Evolutionary conservation across 2,329 filamentous ascomycete genomes (phyloP).

Genomic region (Nemania abortiva): DNA sequence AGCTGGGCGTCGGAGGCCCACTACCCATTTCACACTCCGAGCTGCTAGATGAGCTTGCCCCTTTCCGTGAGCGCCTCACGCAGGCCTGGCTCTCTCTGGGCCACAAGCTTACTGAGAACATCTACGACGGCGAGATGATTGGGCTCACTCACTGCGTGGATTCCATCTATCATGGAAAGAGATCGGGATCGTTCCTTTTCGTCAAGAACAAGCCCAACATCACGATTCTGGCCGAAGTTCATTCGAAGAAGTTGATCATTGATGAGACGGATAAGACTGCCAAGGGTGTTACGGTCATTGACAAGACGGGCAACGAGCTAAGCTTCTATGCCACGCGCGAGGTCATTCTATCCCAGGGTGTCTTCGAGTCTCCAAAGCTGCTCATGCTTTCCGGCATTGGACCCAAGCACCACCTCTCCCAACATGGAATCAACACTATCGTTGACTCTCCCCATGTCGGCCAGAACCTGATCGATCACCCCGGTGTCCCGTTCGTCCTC

Average conservation of each 20-base stretch:
- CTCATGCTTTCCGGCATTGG: constrained; percentile 75
- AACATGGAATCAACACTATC: constrained; percentile 65
- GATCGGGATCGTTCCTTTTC: constrained; percentile 64
- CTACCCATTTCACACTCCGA: constrained; percentile 67
- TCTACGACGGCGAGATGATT: constrained; percentile 67
- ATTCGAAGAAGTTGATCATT: constrained; percentile 67
- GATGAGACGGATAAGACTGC: constrained; percentile 55
- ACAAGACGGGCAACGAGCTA: constrained; percentile 55
- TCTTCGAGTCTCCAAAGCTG: constrained; percentile 73
- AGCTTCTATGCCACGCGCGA: constrained; percentile 62
- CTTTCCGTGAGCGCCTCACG: constrained; percentile 63
- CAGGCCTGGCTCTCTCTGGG: constrained; percentile 67
- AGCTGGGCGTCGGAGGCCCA: constrained; percentile 65
- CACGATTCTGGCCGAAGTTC: constrained; percentile 60
- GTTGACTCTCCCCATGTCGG: constrained; percentile 72
- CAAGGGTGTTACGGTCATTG: constrained; percentile 62
- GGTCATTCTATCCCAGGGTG: constrained; percentile 63
- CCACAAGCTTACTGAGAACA: constrained; percentile 63
- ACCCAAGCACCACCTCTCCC: constrained; percentile 63
- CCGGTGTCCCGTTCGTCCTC: constrained; percentile 64
- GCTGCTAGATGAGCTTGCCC: constrained; percentile 63
- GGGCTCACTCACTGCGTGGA: constrained; percentile 67
- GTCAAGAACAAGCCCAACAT: constrained; percentile 64
- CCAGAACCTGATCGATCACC: constrained; percentile 73
- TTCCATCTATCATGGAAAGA: constrained; percentile 68